phyloP scores from a whole-genome alignment of 2,329 filamentous ascomycete genomes.

The Xylaria sp. region DNA sequence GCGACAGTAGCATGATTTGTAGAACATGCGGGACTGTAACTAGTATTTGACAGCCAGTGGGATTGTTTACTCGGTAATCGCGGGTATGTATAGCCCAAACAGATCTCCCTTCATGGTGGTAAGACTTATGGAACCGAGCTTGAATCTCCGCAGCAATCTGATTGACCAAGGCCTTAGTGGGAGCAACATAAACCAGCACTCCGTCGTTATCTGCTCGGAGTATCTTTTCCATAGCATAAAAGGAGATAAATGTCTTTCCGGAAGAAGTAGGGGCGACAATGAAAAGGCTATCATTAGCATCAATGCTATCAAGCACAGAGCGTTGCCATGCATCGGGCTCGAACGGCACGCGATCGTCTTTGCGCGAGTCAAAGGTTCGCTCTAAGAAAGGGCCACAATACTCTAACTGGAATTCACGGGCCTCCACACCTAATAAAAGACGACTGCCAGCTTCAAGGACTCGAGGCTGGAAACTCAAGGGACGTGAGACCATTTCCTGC shows the following conservation, averaged over 20 bases:
- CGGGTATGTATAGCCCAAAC: constrained; percentile 84
- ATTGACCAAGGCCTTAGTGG: constrained; percentile 84
- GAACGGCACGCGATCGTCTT: constrained; percentile 76
- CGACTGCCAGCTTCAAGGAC: not conserved
- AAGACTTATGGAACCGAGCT: constrained; percentile 76
- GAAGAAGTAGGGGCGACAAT: constrained; percentile 82
- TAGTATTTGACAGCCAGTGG: constrained; percentile 76
- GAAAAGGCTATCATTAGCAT: constrained; percentile 75
- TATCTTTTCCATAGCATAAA: constrained; percentile 84
- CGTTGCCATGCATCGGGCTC: constrained; percentile 82
- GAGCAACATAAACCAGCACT: constrained; percentile 81
- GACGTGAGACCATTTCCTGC: constrained; percentile 21
- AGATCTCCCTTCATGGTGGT: constrained; percentile 69
- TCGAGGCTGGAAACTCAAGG: constrained; percentile 29
- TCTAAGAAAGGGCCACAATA: constrained; percentile 80
- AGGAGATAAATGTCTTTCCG: constrained; percentile 86
- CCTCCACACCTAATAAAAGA: not conserved
- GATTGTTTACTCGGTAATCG: constrained; percentile 79
- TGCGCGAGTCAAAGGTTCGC: constrained; percentile 74
- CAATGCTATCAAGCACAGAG: constrained; percentile 77
- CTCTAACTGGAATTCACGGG: constrained; percentile 71
- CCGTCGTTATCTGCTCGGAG: constrained; percentile 75
- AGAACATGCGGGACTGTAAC: constrained; percentile 83
- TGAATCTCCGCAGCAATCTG: constrained; percentile 85
- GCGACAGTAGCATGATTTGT: constrained; percentile 79